Evolutionary conservation across 2,329 filamentous ascomycete species (phyloP).

Genomic region (Cephalotrichum gorgonifer): DNA sequence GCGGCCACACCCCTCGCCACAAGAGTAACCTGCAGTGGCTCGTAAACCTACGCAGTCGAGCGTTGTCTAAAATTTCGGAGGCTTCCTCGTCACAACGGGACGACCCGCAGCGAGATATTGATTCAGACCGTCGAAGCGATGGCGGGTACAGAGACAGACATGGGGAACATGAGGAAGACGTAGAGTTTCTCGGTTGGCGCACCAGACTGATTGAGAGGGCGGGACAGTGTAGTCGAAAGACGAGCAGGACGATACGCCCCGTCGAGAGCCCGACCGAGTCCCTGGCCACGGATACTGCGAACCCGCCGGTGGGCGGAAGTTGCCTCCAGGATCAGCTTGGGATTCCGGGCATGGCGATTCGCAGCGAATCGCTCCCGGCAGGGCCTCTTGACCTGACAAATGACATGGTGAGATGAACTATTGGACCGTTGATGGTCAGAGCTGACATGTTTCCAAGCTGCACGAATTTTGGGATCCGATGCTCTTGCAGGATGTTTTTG

Average conservation of each 20-base stretch:
- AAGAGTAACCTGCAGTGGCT: neutral
- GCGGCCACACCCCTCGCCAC: neutral
- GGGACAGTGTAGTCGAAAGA: neutral
- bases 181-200: neutral
- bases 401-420: neutral
- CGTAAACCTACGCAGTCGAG: neutral
- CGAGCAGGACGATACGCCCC: neutral
- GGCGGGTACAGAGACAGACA: neutral
- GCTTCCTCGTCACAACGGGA: neutral
- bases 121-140: neutral
- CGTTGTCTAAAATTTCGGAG: neutral
- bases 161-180: neutral
- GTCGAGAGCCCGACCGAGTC: neutral
- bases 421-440: neutral
- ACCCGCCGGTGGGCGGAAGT: neutral
- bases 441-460: neutral
- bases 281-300: neutral
- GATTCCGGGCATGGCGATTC: neutral
- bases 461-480: neutral
- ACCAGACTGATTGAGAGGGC: neutral
- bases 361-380: neutral
- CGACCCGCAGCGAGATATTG: neutral
- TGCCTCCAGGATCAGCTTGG: neutral
- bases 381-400: neutral
- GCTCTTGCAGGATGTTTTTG: neutral